Evolutionary conservation across 1,139 yeast species (phyloP).

Genomic region (Taiozyma sp.): DNA sequence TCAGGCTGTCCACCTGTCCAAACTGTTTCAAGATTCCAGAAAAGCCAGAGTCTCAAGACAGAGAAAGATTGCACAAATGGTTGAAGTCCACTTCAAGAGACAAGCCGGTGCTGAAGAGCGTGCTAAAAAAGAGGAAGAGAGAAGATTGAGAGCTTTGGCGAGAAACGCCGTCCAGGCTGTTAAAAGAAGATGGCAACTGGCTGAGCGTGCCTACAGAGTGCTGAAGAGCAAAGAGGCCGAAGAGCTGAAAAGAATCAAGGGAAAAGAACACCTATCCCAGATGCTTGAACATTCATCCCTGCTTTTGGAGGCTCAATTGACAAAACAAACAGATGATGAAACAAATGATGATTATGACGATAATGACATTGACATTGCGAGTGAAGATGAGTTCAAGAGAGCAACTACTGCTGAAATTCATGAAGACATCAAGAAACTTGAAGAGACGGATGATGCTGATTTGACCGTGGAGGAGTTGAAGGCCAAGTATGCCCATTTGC

Average conservation of each 20-base stretch:
- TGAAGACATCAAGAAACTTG: constrained; percentile 7
- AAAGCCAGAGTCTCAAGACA: constrained; percentile 63
- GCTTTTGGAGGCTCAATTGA: constrained; percentile 77
- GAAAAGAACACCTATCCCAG: constrained; percentile 82
- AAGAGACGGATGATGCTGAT: constrained; percentile 34
- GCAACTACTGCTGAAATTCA: constrained; percentile 18
- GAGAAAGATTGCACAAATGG: constrained; percentile 70
- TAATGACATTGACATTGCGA: constrained; percentile 30
- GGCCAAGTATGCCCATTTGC: constrained; percentile 55
- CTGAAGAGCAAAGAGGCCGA: constrained; percentile 53
- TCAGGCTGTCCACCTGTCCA: constrained; percentile 73
- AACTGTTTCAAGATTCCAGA: constrained; percentile 62
- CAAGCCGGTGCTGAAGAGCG: constrained; percentile 87
- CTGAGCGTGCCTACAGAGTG: constrained; percentile 69
- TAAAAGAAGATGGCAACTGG: constrained; percentile 85
- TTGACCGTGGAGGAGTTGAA: constrained; percentile 62
- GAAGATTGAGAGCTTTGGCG: constrained; percentile 61
- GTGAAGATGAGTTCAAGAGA: constrained; percentile 5
- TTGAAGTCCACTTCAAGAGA: constrained; percentile 83
- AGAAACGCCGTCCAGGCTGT: constrained; percentile 79
- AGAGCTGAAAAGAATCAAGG: constrained; percentile 65
- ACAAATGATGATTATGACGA: constrained; percentile 25
- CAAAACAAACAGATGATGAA: constrained; percentile 27
- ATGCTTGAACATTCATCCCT: constrained; percentile 91
- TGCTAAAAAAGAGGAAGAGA: constrained; percentile 64